Conservation (phyloP, 2,329 filamentous ascomycete species). For the Zasmidium cellare region DNA sequence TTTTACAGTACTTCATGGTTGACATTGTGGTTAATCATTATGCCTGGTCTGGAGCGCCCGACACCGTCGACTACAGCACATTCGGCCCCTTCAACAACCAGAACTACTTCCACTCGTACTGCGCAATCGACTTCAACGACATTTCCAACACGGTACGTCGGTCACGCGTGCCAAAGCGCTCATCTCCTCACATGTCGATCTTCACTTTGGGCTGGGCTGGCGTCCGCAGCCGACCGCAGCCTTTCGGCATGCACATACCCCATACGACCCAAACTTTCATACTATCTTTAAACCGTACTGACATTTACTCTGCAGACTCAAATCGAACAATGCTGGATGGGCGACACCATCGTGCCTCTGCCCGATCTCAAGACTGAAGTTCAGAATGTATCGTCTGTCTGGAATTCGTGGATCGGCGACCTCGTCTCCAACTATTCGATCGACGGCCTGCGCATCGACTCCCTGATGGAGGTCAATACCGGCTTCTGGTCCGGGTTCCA, state of each 20-base stretch:
- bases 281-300: neutral
- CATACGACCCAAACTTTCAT: neutral
- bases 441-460: constrained; percentile 56
- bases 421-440: constrained; percentile 63
- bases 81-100: constrained; percentile 43
- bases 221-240: neutral
- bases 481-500: constrained; percentile 43
- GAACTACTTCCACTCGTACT: constrained; percentile 54
- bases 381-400: constrained; percentile 49
- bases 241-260: neutral
- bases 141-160: constrained; percentile 25
- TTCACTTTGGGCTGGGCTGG: neutral
- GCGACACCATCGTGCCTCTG: constrained; percentile 56
- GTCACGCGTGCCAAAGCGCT: neutral
- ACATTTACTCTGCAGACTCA: constrained; percentile 25
- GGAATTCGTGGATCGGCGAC: constrained; percentile 59
- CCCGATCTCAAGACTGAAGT: constrained; percentile 63
- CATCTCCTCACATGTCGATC: neutral
- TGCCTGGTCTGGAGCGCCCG: constrained; percentile 33
- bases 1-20: constrained; percentile 38
- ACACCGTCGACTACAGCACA: constrained; percentile 31
- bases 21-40: constrained; percentile 41
- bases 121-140: constrained; percentile 57
- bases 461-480: constrained; percentile 47
- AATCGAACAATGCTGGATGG: constrained; percentile 54